These are phyloP conservation scores for Russula emetica DNA, from an alignment of 768 basidiomycete genomes.

Conservation along the genomic window DNA sequence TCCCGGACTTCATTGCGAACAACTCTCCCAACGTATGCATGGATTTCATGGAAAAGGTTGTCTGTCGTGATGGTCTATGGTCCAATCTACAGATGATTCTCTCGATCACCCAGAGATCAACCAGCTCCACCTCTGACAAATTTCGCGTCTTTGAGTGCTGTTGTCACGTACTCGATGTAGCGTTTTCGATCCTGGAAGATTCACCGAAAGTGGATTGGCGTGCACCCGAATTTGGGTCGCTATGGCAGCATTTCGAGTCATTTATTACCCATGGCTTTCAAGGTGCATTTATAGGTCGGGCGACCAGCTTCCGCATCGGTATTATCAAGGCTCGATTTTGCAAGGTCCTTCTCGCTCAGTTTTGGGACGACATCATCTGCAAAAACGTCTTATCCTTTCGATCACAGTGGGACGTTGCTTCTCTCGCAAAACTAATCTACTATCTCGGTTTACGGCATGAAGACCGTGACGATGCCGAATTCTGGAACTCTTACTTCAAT, in stretches of 20 bases:
- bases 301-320: background rate
- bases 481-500: constrained; percentile 4
- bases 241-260: constrained; percentile 12
- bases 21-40: background rate
- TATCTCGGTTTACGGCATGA: background rate
- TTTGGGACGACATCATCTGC: background rate
- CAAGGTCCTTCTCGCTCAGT: constrained; percentile 1
- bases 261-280: constrained; percentile 1
- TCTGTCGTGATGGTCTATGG: constrained; percentile 14
- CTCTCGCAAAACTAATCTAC: constrained; percentile 9
- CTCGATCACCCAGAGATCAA: background rate
- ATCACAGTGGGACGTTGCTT: constrained; percentile 18
- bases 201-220: constrained; percentile 17
- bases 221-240: constrained; percentile 11
- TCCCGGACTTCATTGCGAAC: background rate
- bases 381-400: constrained; percentile 2
- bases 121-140: constrained; percentile 4
- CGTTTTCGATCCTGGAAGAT: background rate
- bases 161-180: constrained; percentile 7
- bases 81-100: constrained; percentile 8
- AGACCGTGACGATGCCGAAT: background rate
- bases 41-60: constrained; percentile 1
- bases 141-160: constrained; percentile 4
- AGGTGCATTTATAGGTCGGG: constrained; percentile 8
- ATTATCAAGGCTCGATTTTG: constrained; percentile 8